Percentiles rank a stretch among this genome's conserved stretches.
These are phyloP conservation scores for Epichloe hybrida DNA, from an alignment of 2,329 filamentous ascomycete genomes.

Conservation along the genomic window DNA sequence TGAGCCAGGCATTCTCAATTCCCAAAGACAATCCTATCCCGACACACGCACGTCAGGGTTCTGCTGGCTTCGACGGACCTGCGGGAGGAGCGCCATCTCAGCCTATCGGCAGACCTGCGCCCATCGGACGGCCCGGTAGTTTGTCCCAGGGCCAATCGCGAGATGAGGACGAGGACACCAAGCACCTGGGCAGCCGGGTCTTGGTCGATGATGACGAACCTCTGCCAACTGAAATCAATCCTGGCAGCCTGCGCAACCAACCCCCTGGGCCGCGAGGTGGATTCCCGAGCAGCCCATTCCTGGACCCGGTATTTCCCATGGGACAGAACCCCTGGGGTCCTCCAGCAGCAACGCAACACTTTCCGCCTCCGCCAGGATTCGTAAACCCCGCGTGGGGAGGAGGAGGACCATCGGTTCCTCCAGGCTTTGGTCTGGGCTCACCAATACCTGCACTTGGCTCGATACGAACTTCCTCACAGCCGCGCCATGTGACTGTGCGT, in stretches of 20 bases:
- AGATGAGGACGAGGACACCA: slow-evolving; percentile 53
- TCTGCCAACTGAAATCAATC: slow-evolving; percentile 21
- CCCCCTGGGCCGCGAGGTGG: slow-evolving; percentile 35
- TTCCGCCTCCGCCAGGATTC: slow-evolving; percentile 32
- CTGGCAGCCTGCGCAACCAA: slow-evolving; percentile 29
- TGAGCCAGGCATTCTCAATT: slow-evolving; percentile 19
- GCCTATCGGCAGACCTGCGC: slow-evolving; percentile 68
- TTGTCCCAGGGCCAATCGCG: slow-evolving; percentile 39
- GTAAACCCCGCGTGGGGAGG: slow-evolving; percentile 24
- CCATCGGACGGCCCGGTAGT: slow-evolving; percentile 79
- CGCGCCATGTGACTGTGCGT: slow-evolving; percentile 56
- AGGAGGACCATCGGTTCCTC: slow-evolving; percentile 19
- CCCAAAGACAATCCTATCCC: slow-evolving; percentile 22
- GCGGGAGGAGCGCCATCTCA: slow-evolving; percentile 39
- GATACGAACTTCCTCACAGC: slow-evolving; percentile 30
- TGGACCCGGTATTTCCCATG: slow-evolving; percentile 27
- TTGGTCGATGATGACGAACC: slow-evolving; percentile 63
- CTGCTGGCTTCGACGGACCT: slow-evolving; percentile 51
- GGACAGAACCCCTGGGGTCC: slow-evolving; percentile 28
- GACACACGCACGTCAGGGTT: slow-evolving; percentile 63
- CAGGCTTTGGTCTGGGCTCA: slow-evolving; percentile 21
- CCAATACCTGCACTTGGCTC: slow-evolving; percentile 16
- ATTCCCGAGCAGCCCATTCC: slow-evolving; percentile 29
- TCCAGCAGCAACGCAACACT: slow-evolving; percentile 21
- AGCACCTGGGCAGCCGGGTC: slow-evolving; percentile 81